A percentile compares a stretch with the other conserved stretches of the same genome.
These are phyloP conservation scores for Cyberlindnera maritima DNA, from an alignment of 805 yeast species.

Conservation along the genomic window DNA sequence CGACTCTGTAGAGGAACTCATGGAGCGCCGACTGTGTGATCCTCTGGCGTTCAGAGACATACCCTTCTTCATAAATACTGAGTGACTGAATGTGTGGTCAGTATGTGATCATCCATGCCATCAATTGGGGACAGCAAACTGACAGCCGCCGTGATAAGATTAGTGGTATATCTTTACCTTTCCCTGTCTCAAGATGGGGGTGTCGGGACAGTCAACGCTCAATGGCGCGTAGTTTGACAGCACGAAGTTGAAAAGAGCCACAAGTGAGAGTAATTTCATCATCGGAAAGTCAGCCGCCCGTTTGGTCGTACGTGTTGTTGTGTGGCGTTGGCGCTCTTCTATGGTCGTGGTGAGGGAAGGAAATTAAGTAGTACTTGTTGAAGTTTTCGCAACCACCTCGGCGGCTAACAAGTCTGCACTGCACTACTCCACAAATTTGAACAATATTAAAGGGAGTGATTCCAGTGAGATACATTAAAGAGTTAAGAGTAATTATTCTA, in stretches of 20 bases:
- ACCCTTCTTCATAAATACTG: conserved; percentile 22
- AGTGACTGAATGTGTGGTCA: conserved; percentile 4
- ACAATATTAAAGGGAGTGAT: neutral
- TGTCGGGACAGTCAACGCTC: conserved; percentile 30
- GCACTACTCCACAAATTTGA: neutral
- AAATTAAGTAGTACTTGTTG: neutral
- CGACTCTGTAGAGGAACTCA: conserved; percentile 30
- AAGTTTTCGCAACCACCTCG: neutral
- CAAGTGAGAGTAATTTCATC: neutral
- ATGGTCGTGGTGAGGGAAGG: neutral
- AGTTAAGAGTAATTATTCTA: neutral
- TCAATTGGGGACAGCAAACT: too few species aligned
- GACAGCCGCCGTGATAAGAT: conserved; percentile 1
- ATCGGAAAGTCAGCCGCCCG: neutral
- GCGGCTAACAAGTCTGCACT: neutral
- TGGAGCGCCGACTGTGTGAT: conserved; percentile 31
- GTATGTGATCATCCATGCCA: neutral
- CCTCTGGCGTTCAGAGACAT: conserved; percentile 31
- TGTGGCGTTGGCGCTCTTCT: neutral
- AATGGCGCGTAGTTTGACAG: conserved; percentile 24
- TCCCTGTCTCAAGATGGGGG: conserved; percentile 17
- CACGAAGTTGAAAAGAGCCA: neutral
- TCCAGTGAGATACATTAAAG: neutral
- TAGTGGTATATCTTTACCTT: conserved; percentile 12
- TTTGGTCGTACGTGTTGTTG: neutral